These are phyloP conservation scores for Ulota crispa DNA, from an alignment of 225 moss, liverwort and hornwort species.

Conservation along the genomic window DNA sequence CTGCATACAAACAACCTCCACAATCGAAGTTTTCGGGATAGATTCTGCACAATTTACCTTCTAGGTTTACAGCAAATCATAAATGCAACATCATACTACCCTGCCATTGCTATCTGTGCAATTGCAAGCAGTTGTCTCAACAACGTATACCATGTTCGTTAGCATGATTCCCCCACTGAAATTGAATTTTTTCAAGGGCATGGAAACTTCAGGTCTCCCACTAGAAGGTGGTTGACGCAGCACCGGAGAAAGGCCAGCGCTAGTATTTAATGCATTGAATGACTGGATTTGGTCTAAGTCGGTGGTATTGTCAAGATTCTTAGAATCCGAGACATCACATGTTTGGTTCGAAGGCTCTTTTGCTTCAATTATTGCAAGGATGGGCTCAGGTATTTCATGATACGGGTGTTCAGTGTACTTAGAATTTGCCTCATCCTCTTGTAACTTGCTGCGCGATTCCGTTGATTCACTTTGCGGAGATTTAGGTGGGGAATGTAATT, in stretches of 20 bases:
- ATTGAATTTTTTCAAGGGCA: slow-evolving; percentile 7
- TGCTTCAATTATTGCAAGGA: slow-evolving; percentile 17
- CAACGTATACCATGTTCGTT: slow-evolving; percentile 31
- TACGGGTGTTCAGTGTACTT: not conserved
- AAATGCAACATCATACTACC: not conserved
- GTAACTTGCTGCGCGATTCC: slow-evolving; percentile 5
- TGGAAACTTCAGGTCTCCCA: not conserved
- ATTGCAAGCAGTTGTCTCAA: not conserved
- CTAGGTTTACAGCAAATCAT: not conserved
- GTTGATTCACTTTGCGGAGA: slow-evolving; percentile 17
- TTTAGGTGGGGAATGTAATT: slow-evolving; percentile 8
- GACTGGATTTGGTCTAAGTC: not conserved
- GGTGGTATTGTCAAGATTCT: not conserved
- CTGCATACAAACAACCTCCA: slow-evolving; percentile 19
- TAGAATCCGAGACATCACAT: slow-evolving; percentile 5
- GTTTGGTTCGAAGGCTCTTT: not conserved
- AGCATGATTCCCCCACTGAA: slow-evolving; percentile 11
- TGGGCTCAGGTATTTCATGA: slow-evolving; percentile 17
- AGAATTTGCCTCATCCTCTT: not conserved
- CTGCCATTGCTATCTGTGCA: not conserved
- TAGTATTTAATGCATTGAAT: not conserved
- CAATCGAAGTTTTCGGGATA: not conserved
- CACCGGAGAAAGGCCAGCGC: not conserved
- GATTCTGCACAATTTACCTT: not conserved
- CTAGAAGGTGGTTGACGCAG: slow-evolving; percentile 4